Conservation (phyloP, 1,284 basidiomycete genomes). For the Garcileccinum viscosum region DNA sequence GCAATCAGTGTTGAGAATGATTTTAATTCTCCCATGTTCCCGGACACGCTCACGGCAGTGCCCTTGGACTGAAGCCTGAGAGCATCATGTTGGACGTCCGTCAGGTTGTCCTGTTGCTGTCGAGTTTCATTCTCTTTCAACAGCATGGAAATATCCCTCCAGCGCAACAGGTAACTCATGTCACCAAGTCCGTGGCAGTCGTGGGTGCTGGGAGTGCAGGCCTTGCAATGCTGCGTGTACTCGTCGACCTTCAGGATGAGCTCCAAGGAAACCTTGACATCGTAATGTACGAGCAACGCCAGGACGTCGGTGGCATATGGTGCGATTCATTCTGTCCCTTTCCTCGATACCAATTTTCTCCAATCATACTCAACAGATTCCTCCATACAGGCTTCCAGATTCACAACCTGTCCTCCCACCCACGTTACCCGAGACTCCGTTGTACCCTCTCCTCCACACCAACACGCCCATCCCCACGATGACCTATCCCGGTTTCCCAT, state of each 20-base stretch:
- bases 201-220: conserved; percentile 61
- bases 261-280: conserved; percentile 49
- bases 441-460: conserved; percentile 60
- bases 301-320: conserved; percentile 60
- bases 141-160: conserved; percentile 4
- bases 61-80: not conserved
- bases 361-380: not conserved
- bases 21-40: not conserved
- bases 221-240: conserved; percentile 55
- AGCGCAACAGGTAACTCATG: conserved; percentile 12
- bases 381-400: conserved; percentile 49
- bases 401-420: conserved; percentile 48
- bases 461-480: conserved; percentile 61
- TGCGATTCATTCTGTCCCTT: conserved; percentile 22
- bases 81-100: conserved; percentile 18
- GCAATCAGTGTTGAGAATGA: not conserved
- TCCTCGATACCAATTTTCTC: not conserved
- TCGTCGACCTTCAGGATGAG: conserved; percentile 53
- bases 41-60: not conserved
- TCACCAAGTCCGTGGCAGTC: conserved; percentile 56
- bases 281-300: conserved; percentile 57
- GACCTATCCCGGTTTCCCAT: conserved; percentile 60
- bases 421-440: conserved; percentile 56
- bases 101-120: conserved; percentile 18
- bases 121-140: conserved; percentile 17